A percentile compares a stretch with the other conserved stretches of the same genome.
phyloP scores from a whole-genome alignment of 2,329 filamentous ascomycete genomes.

The Dactylonectria macrodidyma region DNA sequence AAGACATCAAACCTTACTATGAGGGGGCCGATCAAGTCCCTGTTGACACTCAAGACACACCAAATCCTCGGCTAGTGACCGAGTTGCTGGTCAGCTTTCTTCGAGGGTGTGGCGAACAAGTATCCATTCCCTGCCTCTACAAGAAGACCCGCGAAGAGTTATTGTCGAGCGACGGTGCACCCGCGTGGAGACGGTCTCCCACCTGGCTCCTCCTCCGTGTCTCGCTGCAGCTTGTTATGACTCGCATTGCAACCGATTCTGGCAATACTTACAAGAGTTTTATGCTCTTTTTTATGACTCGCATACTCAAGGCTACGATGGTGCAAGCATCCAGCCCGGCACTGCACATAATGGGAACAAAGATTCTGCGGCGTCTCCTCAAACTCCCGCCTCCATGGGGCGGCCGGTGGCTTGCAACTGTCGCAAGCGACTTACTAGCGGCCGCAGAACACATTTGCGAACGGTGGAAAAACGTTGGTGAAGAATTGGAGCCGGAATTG shows the following conservation, averaged over 20 bases:
- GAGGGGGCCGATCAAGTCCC: slow-evolving; percentile 56
- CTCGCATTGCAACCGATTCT: background rate
- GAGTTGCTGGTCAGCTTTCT: slow-evolving; percentile 61
- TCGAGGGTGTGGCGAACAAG: slow-evolving; percentile 51
- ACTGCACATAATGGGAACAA: slow-evolving; percentile 31
- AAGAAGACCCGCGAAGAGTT: slow-evolving; percentile 72
- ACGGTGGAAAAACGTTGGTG: slow-evolving; percentile 20
- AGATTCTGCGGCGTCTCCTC: slow-evolving; percentile 25
- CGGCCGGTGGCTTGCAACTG: slow-evolving; percentile 16
- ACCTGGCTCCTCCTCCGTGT: slow-evolving; percentile 71
- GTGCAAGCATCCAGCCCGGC: slow-evolving; percentile 4
- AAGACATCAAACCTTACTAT: slow-evolving; percentile 38
- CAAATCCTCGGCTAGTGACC: slow-evolving; percentile 65
- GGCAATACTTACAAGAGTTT: slow-evolving; percentile 30
- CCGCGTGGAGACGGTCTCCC: slow-evolving; percentile 65
- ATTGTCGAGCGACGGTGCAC: slow-evolving; percentile 52
- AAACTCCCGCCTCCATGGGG: slow-evolving; percentile 23
- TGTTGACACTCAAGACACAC: slow-evolving; percentile 64
- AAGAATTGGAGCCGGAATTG: background rate
- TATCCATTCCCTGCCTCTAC: slow-evolving; percentile 50
- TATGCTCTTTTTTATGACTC: slow-evolving; percentile 29
- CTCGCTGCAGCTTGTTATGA: slow-evolving; percentile 57
- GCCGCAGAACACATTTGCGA: background rate
- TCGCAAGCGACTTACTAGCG: slow-evolving; percentile 8
- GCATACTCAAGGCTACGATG: background rate